phyloP scores from a whole-genome alignment of 306 rosid species.

The Luffa acutangula region DNA sequence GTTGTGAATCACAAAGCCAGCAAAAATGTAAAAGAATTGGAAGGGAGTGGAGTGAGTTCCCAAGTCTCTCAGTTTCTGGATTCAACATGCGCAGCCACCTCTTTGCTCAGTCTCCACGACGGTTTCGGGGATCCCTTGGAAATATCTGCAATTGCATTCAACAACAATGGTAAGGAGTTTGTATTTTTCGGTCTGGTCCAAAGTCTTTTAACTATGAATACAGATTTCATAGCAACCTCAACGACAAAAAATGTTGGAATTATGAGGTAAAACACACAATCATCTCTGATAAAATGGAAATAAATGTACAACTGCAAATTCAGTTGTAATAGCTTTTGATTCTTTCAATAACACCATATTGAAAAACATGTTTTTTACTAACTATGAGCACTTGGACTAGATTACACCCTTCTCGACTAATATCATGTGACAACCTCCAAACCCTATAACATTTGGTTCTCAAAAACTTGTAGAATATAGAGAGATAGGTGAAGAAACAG shows the following conservation, averaged over 20 bases:
- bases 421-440: background rate
- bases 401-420: background rate
- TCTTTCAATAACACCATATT: background rate
- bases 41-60: conserved; percentile 4
- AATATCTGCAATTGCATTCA: conserved; percentile 49
- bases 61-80: conserved; percentile 6
- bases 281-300: background rate
- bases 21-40: conserved; percentile 27
- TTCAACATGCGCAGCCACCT: conserved; percentile 89
- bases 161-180: background rate
- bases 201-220: background rate
- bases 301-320: background rate
- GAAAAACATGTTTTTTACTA: background rate
- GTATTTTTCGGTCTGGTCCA: background rate
- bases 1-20: conserved; percentile 12
- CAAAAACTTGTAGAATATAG: background rate
- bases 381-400: background rate
- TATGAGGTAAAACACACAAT: background rate
- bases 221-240: background rate
- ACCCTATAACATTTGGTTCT: background rate
- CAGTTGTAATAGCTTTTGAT: background rate
- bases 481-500: background rate
- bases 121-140: conserved; percentile 83
- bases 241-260: background rate
- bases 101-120: conserved; percentile 65